These are phyloP conservation scores for Aristolochia californica DNA, from an alignment of 164 flowering plant species.

Conservation along the genomic window DNA sequence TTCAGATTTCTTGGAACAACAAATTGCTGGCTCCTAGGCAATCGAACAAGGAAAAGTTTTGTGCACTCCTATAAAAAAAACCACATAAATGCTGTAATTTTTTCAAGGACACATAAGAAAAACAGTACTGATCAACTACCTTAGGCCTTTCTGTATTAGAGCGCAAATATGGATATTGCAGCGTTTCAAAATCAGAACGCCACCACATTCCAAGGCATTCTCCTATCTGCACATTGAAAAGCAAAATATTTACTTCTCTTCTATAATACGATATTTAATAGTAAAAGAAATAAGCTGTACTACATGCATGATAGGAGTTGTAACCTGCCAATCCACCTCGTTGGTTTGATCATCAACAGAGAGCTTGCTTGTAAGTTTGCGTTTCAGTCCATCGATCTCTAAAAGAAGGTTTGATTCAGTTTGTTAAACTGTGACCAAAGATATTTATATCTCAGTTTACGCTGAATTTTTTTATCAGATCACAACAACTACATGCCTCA, in stretches of 20 bases:
- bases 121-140: constrained; percentile 19
- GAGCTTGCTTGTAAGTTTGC: constrained; percentile 62
- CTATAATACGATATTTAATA: background rate
- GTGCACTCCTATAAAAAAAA: constrained; percentile 49
- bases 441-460: background rate
- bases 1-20: constrained; percentile 51
- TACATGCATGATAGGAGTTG: background rate
- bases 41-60: constrained; percentile 62
- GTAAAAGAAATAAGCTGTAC: background rate
- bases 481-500: no score
- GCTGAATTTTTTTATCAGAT: background rate
- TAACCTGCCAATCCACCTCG: constrained; percentile 58
- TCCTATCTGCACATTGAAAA: constrained; percentile 33
- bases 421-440: constrained; percentile 3
- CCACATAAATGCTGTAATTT: background rate
- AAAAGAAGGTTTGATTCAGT: constrained; percentile 4
- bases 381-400: constrained; percentile 58
- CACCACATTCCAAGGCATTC: constrained; percentile 91
- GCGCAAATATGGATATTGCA: constrained; percentile 45
- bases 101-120: constrained; percentile 1
- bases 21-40: constrained; percentile 41
- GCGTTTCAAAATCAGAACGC: constrained; percentile 61
- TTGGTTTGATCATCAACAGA: constrained; percentile 23
- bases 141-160: constrained; percentile 45
- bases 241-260: no score